A percentile compares a stretch with the other conserved stretches of the same genome.
phyloP scores from a whole-genome alignment of 148 eudicot species.

The Vaccinium vitisidaea region DNA sequence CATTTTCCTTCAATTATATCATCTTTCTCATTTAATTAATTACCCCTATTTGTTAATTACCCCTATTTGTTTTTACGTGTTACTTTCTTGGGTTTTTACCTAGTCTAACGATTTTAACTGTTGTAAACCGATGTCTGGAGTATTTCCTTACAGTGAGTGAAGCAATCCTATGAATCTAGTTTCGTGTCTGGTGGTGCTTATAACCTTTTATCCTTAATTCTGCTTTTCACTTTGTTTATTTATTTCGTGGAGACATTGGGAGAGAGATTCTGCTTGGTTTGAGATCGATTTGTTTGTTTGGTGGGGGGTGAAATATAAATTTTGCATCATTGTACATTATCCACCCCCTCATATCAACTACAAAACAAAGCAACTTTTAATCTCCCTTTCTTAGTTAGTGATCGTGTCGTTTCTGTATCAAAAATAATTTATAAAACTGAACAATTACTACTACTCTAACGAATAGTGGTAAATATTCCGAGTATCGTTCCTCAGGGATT shows the following conservation, averaged over 20 bases:
- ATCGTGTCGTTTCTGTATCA: no score
- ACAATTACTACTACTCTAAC: no score
- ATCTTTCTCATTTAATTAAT: background rate
- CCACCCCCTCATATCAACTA: no score
- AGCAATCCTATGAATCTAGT: background rate
- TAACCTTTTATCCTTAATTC: background rate
- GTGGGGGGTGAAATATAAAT: no score
- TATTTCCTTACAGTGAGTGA: background rate
- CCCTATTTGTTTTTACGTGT: background rate
- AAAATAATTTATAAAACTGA: no score
- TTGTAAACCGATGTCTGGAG: background rate
- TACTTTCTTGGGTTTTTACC: background rate
- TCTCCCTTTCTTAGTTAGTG: no score
- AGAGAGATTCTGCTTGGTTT: no score
- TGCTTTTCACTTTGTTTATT: background rate
- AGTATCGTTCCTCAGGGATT: no score
- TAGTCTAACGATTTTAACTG: background rate
- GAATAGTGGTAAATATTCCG: no score
- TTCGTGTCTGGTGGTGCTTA: background rate
- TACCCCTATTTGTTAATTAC: background rate
- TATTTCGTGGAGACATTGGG: background rate
- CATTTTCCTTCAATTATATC: background rate
- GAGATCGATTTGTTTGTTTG: no score
- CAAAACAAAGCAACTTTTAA: no score
- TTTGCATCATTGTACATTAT: no score